phyloP scores from a whole-genome alignment of 2,329 filamentous ascomycete species.

The Alternaria dauci region DNA sequence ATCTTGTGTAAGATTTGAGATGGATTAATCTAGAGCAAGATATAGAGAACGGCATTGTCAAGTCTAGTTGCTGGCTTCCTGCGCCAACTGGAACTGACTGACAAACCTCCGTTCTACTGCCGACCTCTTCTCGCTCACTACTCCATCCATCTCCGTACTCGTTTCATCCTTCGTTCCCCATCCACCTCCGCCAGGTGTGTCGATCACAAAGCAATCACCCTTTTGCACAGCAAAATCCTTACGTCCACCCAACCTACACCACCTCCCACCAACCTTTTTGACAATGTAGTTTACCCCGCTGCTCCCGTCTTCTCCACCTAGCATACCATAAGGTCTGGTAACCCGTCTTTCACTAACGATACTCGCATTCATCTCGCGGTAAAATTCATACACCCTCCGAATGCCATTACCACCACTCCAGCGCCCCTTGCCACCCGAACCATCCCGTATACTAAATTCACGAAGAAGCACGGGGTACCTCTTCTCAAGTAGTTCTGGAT shows the following conservation, averaged over 20 bases:
- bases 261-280: slow-evolving; percentile 23
- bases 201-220: slow-evolving; percentile 25
- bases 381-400: slow-evolving; percentile 42
- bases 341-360: slow-evolving; percentile 47
- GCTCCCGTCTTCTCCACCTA: slow-evolving; percentile 37
- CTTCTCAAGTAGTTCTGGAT: slow-evolving; percentile 47
- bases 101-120: slow-evolving; percentile 22
- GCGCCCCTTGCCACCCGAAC: slow-evolving; percentile 39
- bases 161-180: slow-evolving; percentile 12
- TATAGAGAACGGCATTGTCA: not conserved
- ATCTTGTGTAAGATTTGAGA: not conserved
- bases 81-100: slow-evolving; percentile 26
- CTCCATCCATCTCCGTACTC: not conserved
- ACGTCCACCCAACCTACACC: slow-evolving; percentile 18
- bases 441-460: slow-evolving; percentile 42
- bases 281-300: slow-evolving; percentile 40
- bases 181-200: slow-evolving; percentile 26
- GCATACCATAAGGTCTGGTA: slow-evolving; percentile 45
- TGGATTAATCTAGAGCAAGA: not conserved
- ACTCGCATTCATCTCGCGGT: slow-evolving; percentile 33
- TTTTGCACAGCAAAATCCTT: slow-evolving; percentile 18
- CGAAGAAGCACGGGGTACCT: slow-evolving; percentile 47
- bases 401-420: slow-evolving; percentile 45
- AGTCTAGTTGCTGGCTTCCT: slow-evolving; percentile 25
- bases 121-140: not conserved